phyloP scores from a whole-genome alignment of 495 filamentous ascomycete species.

The Amorphotheca resinae region DNA sequence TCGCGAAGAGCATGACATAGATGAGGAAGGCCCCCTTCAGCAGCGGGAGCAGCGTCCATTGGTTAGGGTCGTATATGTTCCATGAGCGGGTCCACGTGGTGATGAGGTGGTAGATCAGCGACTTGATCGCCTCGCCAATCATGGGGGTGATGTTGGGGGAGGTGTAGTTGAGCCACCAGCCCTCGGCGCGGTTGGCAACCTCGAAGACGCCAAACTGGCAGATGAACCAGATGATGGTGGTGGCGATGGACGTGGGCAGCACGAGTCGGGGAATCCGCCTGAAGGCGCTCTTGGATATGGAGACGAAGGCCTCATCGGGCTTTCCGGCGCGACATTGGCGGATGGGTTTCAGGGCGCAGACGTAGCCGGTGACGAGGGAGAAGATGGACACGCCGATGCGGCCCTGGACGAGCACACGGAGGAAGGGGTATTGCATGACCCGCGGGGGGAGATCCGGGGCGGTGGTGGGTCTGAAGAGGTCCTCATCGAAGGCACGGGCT shows the following conservation, averaged over 20 bases:
- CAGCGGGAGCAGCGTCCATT: slow-evolving; percentile 54
- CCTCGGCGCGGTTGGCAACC: slow-evolving; percentile 41
- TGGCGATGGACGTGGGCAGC: slow-evolving; percentile 45
- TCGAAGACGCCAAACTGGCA: slow-evolving; percentile 48
- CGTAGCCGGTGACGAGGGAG: slow-evolving; percentile 54
- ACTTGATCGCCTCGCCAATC: slow-evolving; percentile 25
- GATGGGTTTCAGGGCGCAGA: slow-evolving; percentile 53
- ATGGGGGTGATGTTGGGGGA: slow-evolving; percentile 29
- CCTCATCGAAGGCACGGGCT: slow-evolving; percentile 44
- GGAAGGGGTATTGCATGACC: slow-evolving; percentile 44
- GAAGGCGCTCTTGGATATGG: slow-evolving; percentile 49
- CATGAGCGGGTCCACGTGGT: slow-evolving; percentile 45
- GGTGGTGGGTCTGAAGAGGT: slow-evolving; percentile 42
- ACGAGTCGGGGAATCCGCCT: slow-evolving; percentile 50
- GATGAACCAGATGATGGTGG: slow-evolving; percentile 43
- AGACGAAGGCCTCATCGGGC: slow-evolving; percentile 36
- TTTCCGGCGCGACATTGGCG: slow-evolving; percentile 45
- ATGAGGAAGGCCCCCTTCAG: slow-evolving; percentile 50
- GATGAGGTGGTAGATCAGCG: slow-evolving; percentile 36
- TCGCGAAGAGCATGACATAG: slow-evolving; percentile 43
- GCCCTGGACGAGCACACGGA: slow-evolving; percentile 52
- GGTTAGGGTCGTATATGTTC: slow-evolving; percentile 50
- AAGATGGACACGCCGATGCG: slow-evolving; percentile 55
- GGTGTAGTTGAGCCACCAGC: slow-evolving; percentile 47
- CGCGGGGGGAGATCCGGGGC: slow-evolving; percentile 33